These are phyloP conservation scores for Rhododendron molle DNA, from an alignment of 148 eudicot genomes.

Conservation along the genomic window DNA sequence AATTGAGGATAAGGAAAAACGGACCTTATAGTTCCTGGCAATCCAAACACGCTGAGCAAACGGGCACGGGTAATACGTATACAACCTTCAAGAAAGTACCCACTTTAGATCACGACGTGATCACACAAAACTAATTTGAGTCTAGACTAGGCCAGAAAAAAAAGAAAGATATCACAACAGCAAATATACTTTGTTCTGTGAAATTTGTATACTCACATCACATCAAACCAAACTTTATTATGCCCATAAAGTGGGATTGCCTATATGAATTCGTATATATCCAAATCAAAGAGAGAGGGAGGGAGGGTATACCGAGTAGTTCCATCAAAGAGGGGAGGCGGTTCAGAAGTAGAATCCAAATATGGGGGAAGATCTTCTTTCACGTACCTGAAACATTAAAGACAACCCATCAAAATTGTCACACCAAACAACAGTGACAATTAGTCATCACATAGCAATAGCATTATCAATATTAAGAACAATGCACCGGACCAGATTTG, in stretches of 20 bases:
- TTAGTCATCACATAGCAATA: not conserved
- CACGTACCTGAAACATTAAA: slow-evolving; percentile 22
- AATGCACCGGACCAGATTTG: not conserved
- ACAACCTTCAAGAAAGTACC: slow-evolving; percentile 38
- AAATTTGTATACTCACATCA: not conserved
- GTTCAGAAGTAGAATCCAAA: slow-evolving; percentile 53
- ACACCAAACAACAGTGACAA: not conserved
- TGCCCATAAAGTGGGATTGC: not conserved
- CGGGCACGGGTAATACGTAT: slow-evolving; percentile 50
- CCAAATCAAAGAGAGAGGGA: not conserved
- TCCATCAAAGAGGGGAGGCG: slow-evolving; percentile 70
- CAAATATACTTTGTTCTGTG: not conserved
- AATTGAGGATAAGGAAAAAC: not conserved
- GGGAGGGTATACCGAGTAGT: slow-evolving; percentile 42
- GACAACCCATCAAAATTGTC: not conserved
- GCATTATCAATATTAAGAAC: not conserved
- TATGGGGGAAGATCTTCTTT: slow-evolving; percentile 39
- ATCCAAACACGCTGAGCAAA: slow-evolving; percentile 77
- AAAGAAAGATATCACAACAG: not conserved
- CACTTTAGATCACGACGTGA: not conserved
- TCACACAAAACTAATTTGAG: not conserved
- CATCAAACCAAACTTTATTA: not conserved
- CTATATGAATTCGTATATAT: not conserved
- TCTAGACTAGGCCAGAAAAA: not conserved
- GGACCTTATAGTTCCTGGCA: slow-evolving; percentile 59